Conservation (phyloP, 495 filamentous ascomycete genomes). For the Lophium mytilinum region DNA sequence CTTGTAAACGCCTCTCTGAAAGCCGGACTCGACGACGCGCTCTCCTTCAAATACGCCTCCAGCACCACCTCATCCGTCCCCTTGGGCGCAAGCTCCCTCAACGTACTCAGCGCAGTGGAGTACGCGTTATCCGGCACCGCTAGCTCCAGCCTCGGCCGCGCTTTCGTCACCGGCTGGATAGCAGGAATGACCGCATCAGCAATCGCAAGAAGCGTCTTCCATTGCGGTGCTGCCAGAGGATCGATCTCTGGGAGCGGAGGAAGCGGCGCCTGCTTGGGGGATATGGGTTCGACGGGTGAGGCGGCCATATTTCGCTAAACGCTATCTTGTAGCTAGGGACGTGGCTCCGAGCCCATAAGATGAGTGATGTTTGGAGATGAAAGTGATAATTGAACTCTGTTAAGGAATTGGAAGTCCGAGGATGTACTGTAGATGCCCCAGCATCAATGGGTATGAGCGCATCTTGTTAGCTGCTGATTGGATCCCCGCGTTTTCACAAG, state of each 20-base stretch:
- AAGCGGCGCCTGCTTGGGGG: conserved; percentile 23
- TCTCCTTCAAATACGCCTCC: conserved; percentile 25
- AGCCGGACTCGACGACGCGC: conserved; percentile 21
- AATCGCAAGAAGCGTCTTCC: conserved; percentile 31
- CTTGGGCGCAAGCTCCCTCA: conserved; percentile 9
- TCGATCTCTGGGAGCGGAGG: conserved; percentile 26
- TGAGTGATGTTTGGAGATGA: no score
- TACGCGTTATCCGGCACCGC: conserved; percentile 23
- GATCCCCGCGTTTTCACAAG: not conserved
- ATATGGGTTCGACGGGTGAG: conserved; percentile 6
- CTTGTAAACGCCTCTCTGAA: conserved; percentile 22
- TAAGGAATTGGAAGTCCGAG: no score
- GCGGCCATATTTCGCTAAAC: conserved; percentile 10
- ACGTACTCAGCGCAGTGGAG: conserved; percentile 19
- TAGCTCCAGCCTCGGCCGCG: conserved; percentile 19
- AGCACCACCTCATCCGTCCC: conserved; percentile 10
- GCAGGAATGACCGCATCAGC: conserved; percentile 31
- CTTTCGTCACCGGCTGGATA: conserved; percentile 16
- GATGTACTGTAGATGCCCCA: no score
- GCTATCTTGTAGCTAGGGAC: no score
- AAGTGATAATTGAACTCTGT: no score
- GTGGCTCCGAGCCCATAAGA: no score
- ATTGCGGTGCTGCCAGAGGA: conserved; percentile 29
- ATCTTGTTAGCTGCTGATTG: not conserved
- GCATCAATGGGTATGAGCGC: no score